Evolutionary conservation across 106 monocot species (phyloP).

Genomic region (Dendrobium nobile): DNA sequence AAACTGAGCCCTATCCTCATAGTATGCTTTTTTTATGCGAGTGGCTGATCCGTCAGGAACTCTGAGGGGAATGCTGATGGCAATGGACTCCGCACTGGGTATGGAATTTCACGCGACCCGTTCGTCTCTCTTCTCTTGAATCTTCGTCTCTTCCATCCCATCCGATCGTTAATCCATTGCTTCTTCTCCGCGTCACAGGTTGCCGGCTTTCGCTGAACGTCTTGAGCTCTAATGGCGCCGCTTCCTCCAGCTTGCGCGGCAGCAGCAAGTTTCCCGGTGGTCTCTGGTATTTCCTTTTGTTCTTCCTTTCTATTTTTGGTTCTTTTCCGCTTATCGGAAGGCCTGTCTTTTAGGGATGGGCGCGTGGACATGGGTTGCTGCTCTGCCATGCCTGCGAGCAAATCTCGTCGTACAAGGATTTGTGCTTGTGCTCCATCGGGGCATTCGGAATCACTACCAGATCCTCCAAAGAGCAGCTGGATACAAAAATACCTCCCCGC

Average conservation of each 20-base stretch:
- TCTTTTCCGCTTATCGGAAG: neutral
- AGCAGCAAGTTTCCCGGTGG: neutral
- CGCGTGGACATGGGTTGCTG: constrained; percentile 2
- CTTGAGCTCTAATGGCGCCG: constrained; percentile 7
- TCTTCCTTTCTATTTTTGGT: neutral
- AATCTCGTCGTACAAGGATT: neutral
- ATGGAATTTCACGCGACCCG: neutral
- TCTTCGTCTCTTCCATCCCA: neutral
- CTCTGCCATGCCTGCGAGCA: neutral
- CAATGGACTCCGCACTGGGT: constrained; percentile 6
- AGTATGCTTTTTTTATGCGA: neutral
- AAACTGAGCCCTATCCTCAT: neutral
- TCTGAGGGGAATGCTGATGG: neutral
- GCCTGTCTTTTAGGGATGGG: constrained; percentile 3
- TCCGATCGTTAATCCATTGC: neutral
- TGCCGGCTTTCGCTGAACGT: neutral
- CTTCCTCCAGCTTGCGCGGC: neutral
- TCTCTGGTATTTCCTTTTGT: neutral
- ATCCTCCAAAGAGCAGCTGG: constrained; percentile 12
- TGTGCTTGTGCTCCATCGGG: constrained; percentile 8
- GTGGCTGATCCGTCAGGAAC: neutral
- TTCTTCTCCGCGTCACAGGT: constrained; percentile 4
- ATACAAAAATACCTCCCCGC: constrained; percentile 29
- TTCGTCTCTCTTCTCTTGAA: neutral
- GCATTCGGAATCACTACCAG: constrained; percentile 18